Evolutionary conservation across 148 eudicot species (phyloP).

Genomic region (Spergularia bocconei): DNA sequence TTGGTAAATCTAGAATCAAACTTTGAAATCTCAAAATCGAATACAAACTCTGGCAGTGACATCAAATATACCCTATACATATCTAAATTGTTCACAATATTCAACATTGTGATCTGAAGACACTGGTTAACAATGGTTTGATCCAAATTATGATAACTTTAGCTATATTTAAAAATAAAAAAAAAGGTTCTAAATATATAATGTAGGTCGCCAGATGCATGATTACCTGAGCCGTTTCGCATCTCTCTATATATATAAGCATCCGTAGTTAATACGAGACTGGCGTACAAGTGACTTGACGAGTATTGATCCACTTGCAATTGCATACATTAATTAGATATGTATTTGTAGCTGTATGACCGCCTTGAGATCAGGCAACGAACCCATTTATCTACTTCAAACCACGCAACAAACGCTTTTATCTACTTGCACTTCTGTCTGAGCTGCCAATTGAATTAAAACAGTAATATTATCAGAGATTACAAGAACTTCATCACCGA

Average conservation of each 20-base stretch:
- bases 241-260: constrained; percentile 3
- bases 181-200: neutral
- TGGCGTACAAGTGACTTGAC: neutral
- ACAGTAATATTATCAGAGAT: no score
- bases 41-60: neutral
- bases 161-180: neutral
- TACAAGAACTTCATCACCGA: no score
- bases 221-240: neutral
- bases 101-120: constrained; percentile 4
- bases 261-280: constrained; percentile 1
- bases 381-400: no score
- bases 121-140: neutral
- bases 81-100: neutral
- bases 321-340: neutral
- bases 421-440: no score
- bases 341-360: neutral
- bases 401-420: no score
- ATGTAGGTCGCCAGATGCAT: constrained; percentile 3
- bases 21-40: neutral
- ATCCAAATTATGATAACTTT: neutral
- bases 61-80: neutral
- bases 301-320: neutral
- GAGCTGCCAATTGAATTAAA: no score
- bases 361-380: neutral
- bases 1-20: neutral